Percentiles rank a stretch among this genome's conserved stretches.
These are phyloP conservation scores for Verticillium nonalfalfae DNA, from an alignment of 2,329 filamentous ascomycete genomes.

Conservation along the genomic window DNA sequence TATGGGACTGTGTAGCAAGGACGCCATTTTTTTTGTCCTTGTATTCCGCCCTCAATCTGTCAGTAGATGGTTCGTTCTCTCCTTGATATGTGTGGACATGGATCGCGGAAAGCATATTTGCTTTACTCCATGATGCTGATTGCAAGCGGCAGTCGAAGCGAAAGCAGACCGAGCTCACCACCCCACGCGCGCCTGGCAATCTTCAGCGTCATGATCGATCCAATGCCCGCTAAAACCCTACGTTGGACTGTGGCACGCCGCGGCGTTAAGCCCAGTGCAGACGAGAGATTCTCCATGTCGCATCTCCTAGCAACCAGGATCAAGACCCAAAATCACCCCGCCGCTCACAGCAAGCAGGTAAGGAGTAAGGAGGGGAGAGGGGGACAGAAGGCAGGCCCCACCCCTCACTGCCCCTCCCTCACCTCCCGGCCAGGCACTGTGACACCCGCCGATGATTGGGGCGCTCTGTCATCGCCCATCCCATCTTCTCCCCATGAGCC, in stretches of 20 bases:
- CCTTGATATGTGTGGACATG: not conserved
- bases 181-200: not conserved
- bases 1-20: too few relatives aligned
- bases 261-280: not conserved
- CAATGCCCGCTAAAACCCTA: not conserved
- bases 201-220: not conserved
- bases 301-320: not conserved
- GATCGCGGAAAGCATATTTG: not conserved
- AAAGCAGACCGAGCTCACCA: not conserved
- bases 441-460: not conserved
- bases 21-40: not conserved
- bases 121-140: not conserved
- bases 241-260: not conserved
- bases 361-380: too few relatives aligned
- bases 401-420: not conserved
- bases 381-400: not conserved
- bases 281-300: not conserved
- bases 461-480: not conserved
- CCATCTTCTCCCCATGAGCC: not conserved
- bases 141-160: not conserved
- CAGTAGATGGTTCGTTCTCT: too few relatives aligned
- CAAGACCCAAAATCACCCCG: not conserved
- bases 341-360: not conserved
- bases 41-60: not conserved
- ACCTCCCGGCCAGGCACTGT: not conserved